Conservation (phyloP, 768 basidiomycete genomes). For the Coprinellus micaceus region DNA sequence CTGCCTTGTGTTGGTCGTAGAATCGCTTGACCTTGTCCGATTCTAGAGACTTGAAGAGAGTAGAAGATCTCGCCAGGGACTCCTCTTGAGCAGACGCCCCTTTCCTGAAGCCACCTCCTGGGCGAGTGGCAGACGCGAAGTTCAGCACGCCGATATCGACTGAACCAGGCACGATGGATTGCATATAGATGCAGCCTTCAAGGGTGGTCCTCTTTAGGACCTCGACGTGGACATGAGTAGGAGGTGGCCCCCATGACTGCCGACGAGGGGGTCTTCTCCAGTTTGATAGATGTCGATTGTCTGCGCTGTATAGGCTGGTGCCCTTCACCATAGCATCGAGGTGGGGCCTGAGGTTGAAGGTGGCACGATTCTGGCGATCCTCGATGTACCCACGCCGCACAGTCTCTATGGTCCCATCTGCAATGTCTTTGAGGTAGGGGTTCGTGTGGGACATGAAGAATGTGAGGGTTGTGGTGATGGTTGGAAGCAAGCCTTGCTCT, state of each 20-base stretch:
- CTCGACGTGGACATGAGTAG: not conserved
- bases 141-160: conserved; percentile 50
- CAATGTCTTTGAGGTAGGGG: not conserved
- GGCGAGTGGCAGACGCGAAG: conserved; percentile 71
- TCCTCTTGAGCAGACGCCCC: conserved; percentile 82
- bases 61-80: conserved; percentile 72
- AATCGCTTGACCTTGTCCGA: conserved; percentile 51
- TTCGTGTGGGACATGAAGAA: not conserved
- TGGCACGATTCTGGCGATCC: not conserved
- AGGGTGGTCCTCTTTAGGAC: not conserved
- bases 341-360: not conserved
- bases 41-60: conserved; percentile 61
- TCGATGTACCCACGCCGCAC: not conserved
- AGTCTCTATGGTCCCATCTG: not conserved
- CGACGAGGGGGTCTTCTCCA: not conserved
- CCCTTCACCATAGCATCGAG: not conserved
- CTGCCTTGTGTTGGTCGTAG: conserved; percentile 48
- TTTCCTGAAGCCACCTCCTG: conserved; percentile 70
- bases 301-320: not conserved
- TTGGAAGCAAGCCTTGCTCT: not conserved
- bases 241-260: not conserved
- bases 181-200: not conserved
- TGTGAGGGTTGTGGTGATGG: not conserved
- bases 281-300: not conserved
- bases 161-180: not conserved